Evolutionary conservation across 139 green algal species (phyloP).

Genomic region (Tetraselmis chui): DNA sequence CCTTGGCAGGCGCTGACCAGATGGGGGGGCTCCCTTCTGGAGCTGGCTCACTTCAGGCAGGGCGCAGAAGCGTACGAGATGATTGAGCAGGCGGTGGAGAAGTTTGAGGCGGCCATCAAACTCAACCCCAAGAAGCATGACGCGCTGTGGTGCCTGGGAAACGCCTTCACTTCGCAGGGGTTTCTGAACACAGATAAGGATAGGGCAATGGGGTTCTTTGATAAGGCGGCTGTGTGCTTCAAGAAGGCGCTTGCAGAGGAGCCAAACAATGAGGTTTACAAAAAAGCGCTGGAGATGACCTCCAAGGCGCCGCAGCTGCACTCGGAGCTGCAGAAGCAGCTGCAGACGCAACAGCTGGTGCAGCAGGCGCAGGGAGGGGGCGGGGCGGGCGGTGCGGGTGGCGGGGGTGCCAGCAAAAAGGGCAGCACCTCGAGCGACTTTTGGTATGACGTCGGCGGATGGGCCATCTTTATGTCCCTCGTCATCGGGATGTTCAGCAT

Average conservation of each 20-base stretch:
- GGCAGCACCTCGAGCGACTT: conserved; percentile 39
- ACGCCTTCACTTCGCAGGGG: conserved; percentile 84
- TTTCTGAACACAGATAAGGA: conserved; percentile 62
- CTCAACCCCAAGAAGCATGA: conserved; percentile 72
- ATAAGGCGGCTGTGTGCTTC: conserved; percentile 75
- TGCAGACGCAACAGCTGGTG: conserved; percentile 32
- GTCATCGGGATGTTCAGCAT: not conserved
- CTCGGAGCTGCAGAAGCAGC: conserved; percentile 81
- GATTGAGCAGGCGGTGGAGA: conserved; percentile 81
- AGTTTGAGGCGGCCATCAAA: conserved; percentile 72
- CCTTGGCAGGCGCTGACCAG: conserved; percentile 87
- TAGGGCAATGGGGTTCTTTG: conserved; percentile 68
- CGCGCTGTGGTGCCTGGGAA: conserved; percentile 93
- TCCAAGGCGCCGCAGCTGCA: conserved; percentile 83
- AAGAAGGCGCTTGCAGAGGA: conserved; percentile 65
- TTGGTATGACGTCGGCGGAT: conserved; percentile 26
- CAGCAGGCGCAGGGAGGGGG: conserved; percentile 16
- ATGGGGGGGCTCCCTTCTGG: conserved; percentile 89
- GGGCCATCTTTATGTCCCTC: not conserved
- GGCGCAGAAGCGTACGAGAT: conserved; percentile 74
- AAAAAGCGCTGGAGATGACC: conserved; percentile 91
- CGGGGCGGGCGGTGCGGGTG: conserved; percentile 8
- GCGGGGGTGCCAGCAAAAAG: not conserved
- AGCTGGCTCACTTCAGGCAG: conserved; percentile 93
- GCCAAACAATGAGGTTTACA: conserved; percentile 85